Conservation (phyloP, 2,329 filamentous ascomycete genomes). For the Diplocarpon mali region DNA sequence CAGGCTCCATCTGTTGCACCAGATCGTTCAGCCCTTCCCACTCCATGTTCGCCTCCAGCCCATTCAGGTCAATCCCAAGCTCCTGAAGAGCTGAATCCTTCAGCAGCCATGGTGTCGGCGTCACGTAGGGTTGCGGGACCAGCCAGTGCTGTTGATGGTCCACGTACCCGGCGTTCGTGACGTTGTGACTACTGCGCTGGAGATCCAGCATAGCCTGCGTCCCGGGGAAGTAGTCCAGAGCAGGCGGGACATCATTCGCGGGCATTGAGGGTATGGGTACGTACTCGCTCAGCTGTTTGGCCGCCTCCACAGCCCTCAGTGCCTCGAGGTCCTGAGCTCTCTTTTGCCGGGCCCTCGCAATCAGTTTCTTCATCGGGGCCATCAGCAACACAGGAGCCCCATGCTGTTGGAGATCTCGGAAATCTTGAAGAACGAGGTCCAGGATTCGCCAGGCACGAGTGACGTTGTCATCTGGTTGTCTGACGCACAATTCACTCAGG, state of each 20-base stretch:
- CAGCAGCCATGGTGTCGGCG: conserved; percentile 5
- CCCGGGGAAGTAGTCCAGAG: not conserved
- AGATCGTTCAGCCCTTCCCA: conserved; percentile 5
- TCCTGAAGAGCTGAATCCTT: conserved; percentile 7
- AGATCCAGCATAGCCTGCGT: not conserved
- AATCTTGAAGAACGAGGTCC: conserved; percentile 6
- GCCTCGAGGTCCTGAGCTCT: conserved; percentile 4
- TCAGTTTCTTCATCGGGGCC: conserved; percentile 8
- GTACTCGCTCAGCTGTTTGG: not conserved
- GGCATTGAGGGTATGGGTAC: too few species aligned
- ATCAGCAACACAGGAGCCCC: conserved; percentile 5
- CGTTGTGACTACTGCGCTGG: not conserved
- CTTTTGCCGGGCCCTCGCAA: conserved; percentile 7
- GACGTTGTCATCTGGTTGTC: conserved; percentile 6
- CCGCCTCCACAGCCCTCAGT: not conserved
- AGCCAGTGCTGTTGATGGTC: not conserved
- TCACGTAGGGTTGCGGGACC: not conserved
- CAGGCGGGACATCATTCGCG: not conserved
- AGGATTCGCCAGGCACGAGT: conserved; percentile 6
- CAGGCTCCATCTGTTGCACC: conserved; percentile 3
- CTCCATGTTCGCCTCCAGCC: conserved; percentile 4
- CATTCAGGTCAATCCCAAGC: conserved; percentile 4
- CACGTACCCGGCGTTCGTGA: not conserved
- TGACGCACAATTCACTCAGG: conserved; percentile 5
- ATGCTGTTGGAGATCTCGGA: not conserved